A percentile compares a stretch with the other conserved stretches of the same genome.
Evolutionary conservation across 306 rosid genomes (phyloP).

Genomic region (Lablab purpureus): DNA sequence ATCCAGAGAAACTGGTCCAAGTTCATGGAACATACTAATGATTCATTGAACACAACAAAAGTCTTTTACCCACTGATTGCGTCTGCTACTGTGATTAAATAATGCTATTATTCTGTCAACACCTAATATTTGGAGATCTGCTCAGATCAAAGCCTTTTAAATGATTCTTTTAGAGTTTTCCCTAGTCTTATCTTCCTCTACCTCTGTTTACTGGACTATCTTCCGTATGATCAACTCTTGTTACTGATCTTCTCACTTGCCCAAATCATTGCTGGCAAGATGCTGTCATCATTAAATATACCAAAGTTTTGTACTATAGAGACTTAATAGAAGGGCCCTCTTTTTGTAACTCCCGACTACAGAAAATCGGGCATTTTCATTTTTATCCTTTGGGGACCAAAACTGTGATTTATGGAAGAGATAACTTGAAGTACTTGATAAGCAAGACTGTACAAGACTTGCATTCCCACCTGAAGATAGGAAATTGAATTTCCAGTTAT

Average conservation of each 20-base stretch:
- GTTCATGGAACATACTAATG: neutral
- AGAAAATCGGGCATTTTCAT: neutral
- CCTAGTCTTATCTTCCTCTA: neutral
- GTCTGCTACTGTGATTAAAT: neutral
- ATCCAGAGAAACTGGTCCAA: neutral
- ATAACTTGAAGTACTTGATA: neutral
- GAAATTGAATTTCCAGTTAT: neutral
- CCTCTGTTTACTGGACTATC: neutral
- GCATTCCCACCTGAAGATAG: neutral
- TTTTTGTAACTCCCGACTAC: neutral
- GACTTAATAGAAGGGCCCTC: neutral
- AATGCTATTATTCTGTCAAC: neutral
- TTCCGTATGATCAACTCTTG: neutral
- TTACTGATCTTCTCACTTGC: neutral
- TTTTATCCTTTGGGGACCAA: neutral
- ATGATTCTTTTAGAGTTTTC: neutral
- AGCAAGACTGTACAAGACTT: conserved; percentile 1
- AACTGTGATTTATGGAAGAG: neutral
- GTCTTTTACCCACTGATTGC: neutral
- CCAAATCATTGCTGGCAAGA: neutral
- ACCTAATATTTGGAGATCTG: neutral
- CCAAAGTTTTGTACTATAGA: neutral
- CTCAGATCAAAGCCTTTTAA: neutral
- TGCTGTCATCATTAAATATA: neutral
- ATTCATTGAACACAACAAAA: neutral